Percentiles rank a stretch among this genome's conserved stretches.
Evolutionary conservation across 2,329 filamentous ascomycete genomes (phyloP).

Genomic region (Fonsecaea erecta): DNA sequence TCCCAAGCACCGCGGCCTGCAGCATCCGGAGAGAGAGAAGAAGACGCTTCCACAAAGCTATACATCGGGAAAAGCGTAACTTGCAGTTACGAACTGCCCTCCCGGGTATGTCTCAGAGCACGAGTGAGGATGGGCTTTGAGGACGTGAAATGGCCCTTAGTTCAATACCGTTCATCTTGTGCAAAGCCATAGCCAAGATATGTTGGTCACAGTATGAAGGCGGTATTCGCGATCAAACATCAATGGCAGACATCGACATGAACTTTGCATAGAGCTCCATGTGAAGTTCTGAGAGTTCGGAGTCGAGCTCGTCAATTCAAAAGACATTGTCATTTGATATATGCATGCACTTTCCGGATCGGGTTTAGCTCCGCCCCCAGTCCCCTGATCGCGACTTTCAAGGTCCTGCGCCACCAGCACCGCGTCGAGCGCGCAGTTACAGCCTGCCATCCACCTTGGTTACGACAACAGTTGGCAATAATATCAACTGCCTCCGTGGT

Average conservation of each 20-base stretch:
- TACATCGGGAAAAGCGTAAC: neutral
- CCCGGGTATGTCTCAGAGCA: neutral
- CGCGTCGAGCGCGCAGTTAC: conserved; percentile 16
- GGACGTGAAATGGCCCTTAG: neutral
- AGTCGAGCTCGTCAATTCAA: neutral
- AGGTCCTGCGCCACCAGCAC: conserved; percentile 1
- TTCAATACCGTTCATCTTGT: neutral
- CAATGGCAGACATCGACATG: neutral
- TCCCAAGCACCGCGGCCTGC: neutral
- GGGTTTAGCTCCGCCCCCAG: neutral
- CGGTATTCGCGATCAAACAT: neutral
- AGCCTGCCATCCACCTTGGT: neutral
- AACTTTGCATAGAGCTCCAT: neutral
- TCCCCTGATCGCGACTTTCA: conserved; percentile 20
- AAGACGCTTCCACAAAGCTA: neutral
- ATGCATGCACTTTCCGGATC: conserved; percentile 12
- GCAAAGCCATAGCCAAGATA: neutral
- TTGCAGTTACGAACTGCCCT: neutral
- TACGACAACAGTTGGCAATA: neutral
- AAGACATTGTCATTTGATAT: conserved; percentile 17
- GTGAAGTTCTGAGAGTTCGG: no score
- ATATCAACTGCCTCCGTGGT: neutral
- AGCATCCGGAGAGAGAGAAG: neutral
- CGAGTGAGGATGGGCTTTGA: neutral
- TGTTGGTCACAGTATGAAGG: neutral